Base-by-base conservation (phyloP, 139 green algal species). In the Volvox reticuliferus region DNA sequence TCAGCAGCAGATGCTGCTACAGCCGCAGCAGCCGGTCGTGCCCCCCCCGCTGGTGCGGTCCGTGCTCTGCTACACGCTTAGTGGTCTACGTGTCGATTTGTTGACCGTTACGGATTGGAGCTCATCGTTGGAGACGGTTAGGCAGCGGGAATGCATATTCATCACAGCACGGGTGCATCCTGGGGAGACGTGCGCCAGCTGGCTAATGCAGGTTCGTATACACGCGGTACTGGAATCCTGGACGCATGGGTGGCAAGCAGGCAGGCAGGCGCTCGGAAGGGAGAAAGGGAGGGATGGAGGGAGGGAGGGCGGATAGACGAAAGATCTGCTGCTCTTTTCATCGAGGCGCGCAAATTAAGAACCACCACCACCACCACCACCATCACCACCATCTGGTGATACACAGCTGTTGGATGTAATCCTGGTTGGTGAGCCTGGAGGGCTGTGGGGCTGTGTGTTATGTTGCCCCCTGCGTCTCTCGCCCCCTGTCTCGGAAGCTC, bases 101-200 rank as follows among this genome's bases (percentile, higher is more conserved):
- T 68, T 96, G 16, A 96, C 95, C 61, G 89, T 96, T 69, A 95
- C 95, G 17, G 93, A 96, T 83, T 95, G 93, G 68, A 32, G 3
- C 16, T 86, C 88, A 13, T 78, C 90, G 28, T 85, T 89, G 63
- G 88, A 94, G 32, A 79, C 82, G 78, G 62, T 94, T 30, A 32
- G 71, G 19, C 83, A 92, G 75, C 78, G 93, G 30, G 92, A 94
- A 90, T 89, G 67, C 33, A 91, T 95, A n/a, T 86, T 94, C 61
- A 76, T 96, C 71, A 97, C 93, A 18, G 95, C 92, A 18, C 86
- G 96, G 20, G 96, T 97, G 75, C 96, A 98, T 79, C 96, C 96
- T 5, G 96, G 96, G n/a, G 96, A 98, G 88, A 96, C 91, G 44
- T 96, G 96, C 82, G 94, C 95, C 21, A 96, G 92, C 24, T 98